Percentiles rank a stretch among this genome's conserved stretches.
Evolutionary conservation across 345 rosid genomes (phyloP).

Genomic region (Boechera retrofracta): DNA sequence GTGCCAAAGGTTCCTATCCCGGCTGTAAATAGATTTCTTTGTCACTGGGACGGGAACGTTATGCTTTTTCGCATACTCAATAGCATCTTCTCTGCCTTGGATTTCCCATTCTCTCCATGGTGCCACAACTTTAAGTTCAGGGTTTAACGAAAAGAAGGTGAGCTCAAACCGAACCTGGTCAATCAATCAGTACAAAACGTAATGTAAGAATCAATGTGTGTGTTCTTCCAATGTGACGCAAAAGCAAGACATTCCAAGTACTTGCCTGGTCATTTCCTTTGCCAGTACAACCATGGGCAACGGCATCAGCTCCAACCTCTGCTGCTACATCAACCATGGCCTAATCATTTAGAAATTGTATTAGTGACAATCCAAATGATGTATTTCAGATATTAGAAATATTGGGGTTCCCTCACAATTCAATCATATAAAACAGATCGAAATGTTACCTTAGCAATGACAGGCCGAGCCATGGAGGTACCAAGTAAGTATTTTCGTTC

Average conservation of each 20-base stretch:
- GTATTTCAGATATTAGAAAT: conserved; percentile 1
- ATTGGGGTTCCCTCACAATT: neutral
- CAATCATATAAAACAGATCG: neutral
- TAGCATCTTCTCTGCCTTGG: conserved; percentile 91
- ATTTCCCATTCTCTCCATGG: conserved; percentile 99
- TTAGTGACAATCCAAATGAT: conserved; percentile 10
- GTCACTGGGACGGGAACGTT: conserved; percentile 93
- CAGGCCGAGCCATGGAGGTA: conserved; percentile 98
- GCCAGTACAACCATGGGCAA: conserved; percentile 97
- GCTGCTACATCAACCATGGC: conserved; percentile 99
- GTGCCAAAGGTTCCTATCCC: conserved; percentile 97
- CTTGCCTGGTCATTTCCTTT: conserved; percentile 99
- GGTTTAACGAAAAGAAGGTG: conserved; percentile 90
- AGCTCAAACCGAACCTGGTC: conserved; percentile 94
- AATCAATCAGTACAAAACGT: conserved; percentile 9
- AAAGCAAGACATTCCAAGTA: conserved; percentile 18
- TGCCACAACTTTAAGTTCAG: conserved; percentile 89
- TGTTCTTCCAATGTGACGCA: neutral
- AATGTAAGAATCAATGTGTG: conserved; percentile 10
- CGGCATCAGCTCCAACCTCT: conserved; percentile 98
- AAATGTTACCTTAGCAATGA: conserved; percentile 80
- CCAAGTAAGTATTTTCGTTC: conserved; percentile 95
- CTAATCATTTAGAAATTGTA: conserved; percentile 47
- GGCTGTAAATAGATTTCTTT: conserved; percentile 93
- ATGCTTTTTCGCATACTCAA: conserved; percentile 94